Base-by-base conservation (phyloP, 1,139 yeast species). In the Kluyveromyces sp. region DNA sequence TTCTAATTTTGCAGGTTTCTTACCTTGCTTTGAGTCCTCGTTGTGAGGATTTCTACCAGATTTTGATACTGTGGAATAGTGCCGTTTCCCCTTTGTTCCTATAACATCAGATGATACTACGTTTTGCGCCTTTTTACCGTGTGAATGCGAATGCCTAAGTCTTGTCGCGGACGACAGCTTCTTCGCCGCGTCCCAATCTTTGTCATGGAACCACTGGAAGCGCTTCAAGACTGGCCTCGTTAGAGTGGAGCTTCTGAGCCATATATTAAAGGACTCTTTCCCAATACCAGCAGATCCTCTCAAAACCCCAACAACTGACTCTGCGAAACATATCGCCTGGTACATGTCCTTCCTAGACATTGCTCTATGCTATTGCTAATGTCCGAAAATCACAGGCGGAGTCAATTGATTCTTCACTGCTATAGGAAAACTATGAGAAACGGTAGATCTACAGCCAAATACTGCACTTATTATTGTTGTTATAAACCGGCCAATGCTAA, bases 1-100 rank as follows among this genome's bases (percentile, higher is more conserved):
- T 25, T 77, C 67, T 73, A 83, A 66, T 42, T 73, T 17, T 4
- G 11, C 4, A 33, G 36, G 13, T 22, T 33, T 37, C 36, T 12
- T 42, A 44, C 38, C 4, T 37, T 8, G 11, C 22, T 4, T 16
- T 12, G 12, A 4, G 25, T 18, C n/a, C 11, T 36, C 33, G 11
- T 8, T 15, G 8, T 8, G 6, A 19, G 6, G 43, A 8, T 18
- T 34, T 41, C 29, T 41, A 36, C 13, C 36, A 22, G 26, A 22
- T 22, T 22, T 6, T 9, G 26, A 22, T 6, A 9, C 6, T 6
- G 26, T 36, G 25, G 41, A 36, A 17, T 31, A 25, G 19, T 8
- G 52, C 11, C 34, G 3, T 12, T 18, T 13, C 12, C 19, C 26
- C 9, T 22, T 22, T 22, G 26, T 22, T 9, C 9, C 9, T 22